Conservation (phyloP, 164 flowering plant genomes). For the Kingdonia uniflora region DNA sequence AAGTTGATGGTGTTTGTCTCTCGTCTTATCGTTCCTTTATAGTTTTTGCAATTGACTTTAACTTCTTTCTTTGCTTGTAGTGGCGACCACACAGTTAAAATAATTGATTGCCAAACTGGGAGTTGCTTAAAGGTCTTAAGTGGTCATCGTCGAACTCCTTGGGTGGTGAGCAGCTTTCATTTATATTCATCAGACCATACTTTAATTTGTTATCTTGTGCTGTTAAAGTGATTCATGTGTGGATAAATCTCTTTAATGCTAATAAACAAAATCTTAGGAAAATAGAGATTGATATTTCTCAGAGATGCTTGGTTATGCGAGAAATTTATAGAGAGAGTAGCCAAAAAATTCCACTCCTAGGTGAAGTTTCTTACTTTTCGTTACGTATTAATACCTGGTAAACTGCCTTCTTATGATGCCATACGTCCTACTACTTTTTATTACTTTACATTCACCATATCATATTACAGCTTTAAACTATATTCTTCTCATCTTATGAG, state of each 20-base stretch:
- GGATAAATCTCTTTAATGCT: no score
- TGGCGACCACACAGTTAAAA: constrained; percentile 95
- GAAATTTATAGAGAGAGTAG: no score
- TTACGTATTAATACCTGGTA: no score
- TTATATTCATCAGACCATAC: no score
- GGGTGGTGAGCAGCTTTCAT: constrained; percentile 71
- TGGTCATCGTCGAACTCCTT: constrained; percentile 95
- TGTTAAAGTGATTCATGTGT: no score
- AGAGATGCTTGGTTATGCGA: no score
- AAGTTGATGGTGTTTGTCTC: constrained; percentile 15
- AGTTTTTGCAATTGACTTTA: neutral
- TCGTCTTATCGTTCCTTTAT: neutral
- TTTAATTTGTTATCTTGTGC: no score
- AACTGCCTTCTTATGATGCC: no score
- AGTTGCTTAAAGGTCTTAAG: constrained; percentile 79
- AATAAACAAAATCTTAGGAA: no score
- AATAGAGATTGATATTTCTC: no score
- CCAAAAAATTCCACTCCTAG: no score
- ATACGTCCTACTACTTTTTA: neutral
- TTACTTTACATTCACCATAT: neutral
- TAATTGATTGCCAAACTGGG: constrained; percentile 82
- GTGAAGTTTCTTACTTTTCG: no score
- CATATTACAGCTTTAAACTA: neutral
- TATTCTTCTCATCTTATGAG: constrained; percentile 1
- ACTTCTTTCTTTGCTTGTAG: constrained; percentile 29